These are phyloP conservation scores for Fistulifera pelliculosa DNA, from an alignment of 108 stramenopile species.

Conservation along the genomic window DNA sequence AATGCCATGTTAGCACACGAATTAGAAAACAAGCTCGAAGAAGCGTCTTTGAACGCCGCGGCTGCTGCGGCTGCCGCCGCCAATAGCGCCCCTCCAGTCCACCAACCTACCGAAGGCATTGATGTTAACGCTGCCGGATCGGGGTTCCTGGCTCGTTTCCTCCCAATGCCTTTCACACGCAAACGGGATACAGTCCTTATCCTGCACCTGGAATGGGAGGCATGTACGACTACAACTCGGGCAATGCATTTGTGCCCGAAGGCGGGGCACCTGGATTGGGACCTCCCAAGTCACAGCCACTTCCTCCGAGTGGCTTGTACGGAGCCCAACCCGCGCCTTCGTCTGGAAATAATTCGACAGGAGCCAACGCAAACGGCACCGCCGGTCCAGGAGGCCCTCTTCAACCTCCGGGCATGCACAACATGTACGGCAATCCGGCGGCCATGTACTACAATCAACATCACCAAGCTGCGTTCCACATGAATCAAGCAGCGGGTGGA, in stretches of 20 bases:
- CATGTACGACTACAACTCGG: conserved; percentile 51
- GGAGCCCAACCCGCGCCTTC: conserved; percentile 18
- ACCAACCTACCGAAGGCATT: no score
- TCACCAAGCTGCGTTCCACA: conserved; percentile 40
- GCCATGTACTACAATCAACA: conserved; percentile 56
- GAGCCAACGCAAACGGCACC: conserved; percentile 19
- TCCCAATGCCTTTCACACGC: not conserved
- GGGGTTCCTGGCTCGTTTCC: conserved; percentile 13
- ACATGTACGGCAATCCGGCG: conserved; percentile 54
- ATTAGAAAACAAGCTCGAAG: conserved; percentile 72
- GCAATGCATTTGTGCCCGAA: conserved; percentile 15
- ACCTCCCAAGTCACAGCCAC: conserved; percentile 13
- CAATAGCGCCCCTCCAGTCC: not conserved
- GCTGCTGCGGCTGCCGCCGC: conserved; percentile 4
- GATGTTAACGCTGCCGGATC: conserved; percentile 17
- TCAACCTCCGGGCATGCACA: conserved; percentile 75
- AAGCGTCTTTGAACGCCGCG: conserved; percentile 34
- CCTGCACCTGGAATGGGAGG: conserved; percentile 49
- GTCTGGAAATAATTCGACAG: conserved; percentile 17
- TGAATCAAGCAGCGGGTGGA: conserved; percentile 37
- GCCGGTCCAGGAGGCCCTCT: conserved; percentile 19
- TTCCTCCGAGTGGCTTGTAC: conserved; percentile 33
- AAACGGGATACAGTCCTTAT: conserved; percentile 16
- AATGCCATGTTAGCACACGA: conserved; percentile 76
- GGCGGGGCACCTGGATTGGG: conserved; percentile 16